A percentile compares a stretch with the other conserved stretches of the same genome.
These are phyloP conservation scores for Paragyromitra xinjiangensis DNA, from an alignment of 495 filamentous ascomycete genomes.

Conservation along the genomic window DNA sequence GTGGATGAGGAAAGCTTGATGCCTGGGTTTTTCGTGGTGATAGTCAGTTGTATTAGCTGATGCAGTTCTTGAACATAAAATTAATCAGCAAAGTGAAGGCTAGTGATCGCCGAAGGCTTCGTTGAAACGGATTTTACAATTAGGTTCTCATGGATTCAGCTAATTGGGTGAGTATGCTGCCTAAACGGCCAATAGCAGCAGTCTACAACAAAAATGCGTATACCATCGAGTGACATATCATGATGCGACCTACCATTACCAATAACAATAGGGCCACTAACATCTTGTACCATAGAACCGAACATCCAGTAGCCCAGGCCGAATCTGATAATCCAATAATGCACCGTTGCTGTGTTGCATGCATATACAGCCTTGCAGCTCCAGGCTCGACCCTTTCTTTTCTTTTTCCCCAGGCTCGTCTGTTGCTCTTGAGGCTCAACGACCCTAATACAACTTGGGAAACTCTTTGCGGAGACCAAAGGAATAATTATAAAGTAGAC, in stretches of 20 bases:
- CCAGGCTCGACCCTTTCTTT: not conserved
- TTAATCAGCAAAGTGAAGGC: not conserved
- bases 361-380: not conserved
- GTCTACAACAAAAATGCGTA: not conserved
- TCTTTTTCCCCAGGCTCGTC: not conserved
- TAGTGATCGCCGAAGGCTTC: not conserved
- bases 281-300: no score
- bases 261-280: not conserved
- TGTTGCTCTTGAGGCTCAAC: not conserved
- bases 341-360: not conserved
- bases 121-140: not conserved
- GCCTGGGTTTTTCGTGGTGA: not conserved
- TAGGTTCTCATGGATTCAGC: not conserved
- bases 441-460: not conserved
- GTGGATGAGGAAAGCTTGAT: not conserved
- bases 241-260: not conserved
- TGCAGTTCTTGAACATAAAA: not conserved
- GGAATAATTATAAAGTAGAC: not conserved
- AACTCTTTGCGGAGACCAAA: not conserved
- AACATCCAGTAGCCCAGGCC: no score
- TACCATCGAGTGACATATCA: not conserved
- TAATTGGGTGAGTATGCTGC: not conserved
- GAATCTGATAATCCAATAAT: no score
- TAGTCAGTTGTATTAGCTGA: not conserved
- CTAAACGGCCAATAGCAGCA: not conserved